A percentile compares a stretch with the other conserved stretches of the same genome.
phyloP scores from a whole-genome alignment of 257 asterid species.

The Solanum sitiens region DNA sequence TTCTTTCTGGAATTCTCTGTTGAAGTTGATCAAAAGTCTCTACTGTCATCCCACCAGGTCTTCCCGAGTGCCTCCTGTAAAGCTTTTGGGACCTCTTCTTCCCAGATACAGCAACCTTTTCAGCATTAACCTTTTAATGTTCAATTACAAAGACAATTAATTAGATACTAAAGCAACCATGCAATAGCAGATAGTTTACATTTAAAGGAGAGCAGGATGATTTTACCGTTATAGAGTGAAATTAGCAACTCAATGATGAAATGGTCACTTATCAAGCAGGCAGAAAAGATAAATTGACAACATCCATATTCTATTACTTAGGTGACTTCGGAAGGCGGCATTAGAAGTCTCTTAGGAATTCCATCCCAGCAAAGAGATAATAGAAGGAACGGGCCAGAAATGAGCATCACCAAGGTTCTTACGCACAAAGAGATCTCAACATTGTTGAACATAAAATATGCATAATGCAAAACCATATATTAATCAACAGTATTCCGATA shows the following conservation, averaged over 20 bases:
- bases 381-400: background rate
- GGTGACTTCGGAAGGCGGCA: background rate
- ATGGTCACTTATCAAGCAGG: background rate
- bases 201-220: background rate
- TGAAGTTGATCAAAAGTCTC: conserved; percentile 95
- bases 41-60: conserved; percentile 94
- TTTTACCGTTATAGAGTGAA: background rate
- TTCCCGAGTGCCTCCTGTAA: conserved; percentile 85
- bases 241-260: background rate
- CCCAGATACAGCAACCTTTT: conserved; percentile 85
- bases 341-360: background rate
- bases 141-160: conserved; percentile 1
- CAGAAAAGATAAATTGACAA: background rate
- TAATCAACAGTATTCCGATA: background rate
- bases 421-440: background rate
- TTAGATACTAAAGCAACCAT: background rate
- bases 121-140: conserved; percentile 68
- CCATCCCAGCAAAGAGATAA: background rate
- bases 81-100: conserved; percentile 81
- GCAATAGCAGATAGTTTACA: background rate
- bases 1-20: conserved; percentile 82
- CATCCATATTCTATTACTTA: background rate
- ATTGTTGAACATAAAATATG: background rate
- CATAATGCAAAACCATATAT: background rate
- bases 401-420: background rate